These are phyloP conservation scores for Fomitiporia mediterranea DNA, from an alignment of 1,284 basidiomycete genomes.

Conservation along the genomic window DNA sequence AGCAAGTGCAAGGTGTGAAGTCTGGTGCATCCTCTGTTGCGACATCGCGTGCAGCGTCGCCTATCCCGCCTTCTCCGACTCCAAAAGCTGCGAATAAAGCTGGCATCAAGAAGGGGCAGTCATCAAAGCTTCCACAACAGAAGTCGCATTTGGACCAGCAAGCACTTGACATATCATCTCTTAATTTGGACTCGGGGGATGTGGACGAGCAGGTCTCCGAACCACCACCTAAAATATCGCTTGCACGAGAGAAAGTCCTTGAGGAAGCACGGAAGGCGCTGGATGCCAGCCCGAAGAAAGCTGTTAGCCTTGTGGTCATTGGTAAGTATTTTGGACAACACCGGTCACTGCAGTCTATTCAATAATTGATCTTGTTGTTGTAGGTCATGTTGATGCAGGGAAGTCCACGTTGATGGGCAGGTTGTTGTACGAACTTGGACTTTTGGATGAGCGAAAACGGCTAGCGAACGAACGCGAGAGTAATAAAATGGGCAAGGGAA, in stretches of 20 bases:
- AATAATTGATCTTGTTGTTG: conserved; percentile 2
- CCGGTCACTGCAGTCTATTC: background rate
- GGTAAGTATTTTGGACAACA: conserved; percentile 48
- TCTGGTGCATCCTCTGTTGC: conserved; percentile 29
- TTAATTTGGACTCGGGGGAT: conserved; percentile 59
- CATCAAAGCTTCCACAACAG: conserved; percentile 35
- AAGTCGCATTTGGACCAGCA: conserved; percentile 43
- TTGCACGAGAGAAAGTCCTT: conserved; percentile 81
- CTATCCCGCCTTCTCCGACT: conserved; percentile 22
- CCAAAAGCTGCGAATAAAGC: conserved; percentile 1
- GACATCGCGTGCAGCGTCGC: conserved; percentile 40
- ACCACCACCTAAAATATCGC: conserved; percentile 56
- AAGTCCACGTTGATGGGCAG: conserved; percentile 98
- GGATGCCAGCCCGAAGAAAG: conserved; percentile 57
- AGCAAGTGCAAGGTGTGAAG: conserved; percentile 40
- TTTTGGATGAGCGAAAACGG: conserved; percentile 81
- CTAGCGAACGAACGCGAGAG: conserved; percentile 89
- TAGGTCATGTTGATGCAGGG: conserved; percentile 97
- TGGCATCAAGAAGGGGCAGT: conserved; percentile 30
- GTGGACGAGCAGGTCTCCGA: conserved; percentile 44
- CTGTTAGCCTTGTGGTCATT: conserved; percentile 87
- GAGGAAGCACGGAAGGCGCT: conserved; percentile 68
- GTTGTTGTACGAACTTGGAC: conserved; percentile 87
- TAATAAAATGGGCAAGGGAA: conserved; percentile 85
- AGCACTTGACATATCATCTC: conserved; percentile 66